These are phyloP conservation scores for Penicillium soppii DNA, from an alignment of 495 filamentous ascomycete genomes.

Conservation along the genomic window DNA sequence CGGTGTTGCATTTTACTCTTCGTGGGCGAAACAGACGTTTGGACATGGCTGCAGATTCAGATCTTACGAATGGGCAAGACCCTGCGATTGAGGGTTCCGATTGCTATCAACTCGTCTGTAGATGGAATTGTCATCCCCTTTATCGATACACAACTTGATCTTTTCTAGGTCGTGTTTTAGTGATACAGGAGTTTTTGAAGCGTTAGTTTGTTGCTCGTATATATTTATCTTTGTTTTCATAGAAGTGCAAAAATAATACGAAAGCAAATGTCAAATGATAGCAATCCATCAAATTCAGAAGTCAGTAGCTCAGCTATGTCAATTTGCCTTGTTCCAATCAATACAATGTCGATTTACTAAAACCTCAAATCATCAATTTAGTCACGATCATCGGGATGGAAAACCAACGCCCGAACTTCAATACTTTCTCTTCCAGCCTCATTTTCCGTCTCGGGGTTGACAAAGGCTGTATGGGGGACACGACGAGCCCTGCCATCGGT, in stretches of 20 bases:
- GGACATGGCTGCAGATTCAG: too few species aligned
- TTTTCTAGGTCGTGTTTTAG: too few species aligned
- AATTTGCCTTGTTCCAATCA: not conserved
- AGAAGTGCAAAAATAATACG: not conserved
- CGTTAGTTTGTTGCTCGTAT: too few species aligned
- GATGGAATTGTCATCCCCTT: not conserved
- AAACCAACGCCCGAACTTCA: conserved; percentile 60
- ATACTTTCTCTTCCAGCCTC: conserved; percentile 60
- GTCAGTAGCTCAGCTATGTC: not conserved
- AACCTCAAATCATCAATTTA: conserved; percentile 12
- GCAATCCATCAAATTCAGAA: not conserved
- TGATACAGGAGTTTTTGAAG: too few species aligned
- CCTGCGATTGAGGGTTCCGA: too few species aligned
- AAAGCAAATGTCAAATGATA: not conserved
- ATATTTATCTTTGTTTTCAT: not conserved
- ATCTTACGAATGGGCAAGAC: too few species aligned
- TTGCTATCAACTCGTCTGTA: too few species aligned
- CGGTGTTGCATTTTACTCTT: too few species aligned
- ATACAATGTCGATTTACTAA: not conserved
- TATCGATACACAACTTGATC: not conserved
- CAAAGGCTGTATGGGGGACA: conserved; percentile 65
- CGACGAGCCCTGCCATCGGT: conserved; percentile 50
- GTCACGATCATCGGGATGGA: conserved; percentile 48
- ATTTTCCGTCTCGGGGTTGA: conserved; percentile 48
- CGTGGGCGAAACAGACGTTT: too few species aligned